These are phyloP conservation scores for Rutidosis leptorrhynchoides DNA, from an alignment of 129 eudicot species.

Conservation along the genomic window DNA sequence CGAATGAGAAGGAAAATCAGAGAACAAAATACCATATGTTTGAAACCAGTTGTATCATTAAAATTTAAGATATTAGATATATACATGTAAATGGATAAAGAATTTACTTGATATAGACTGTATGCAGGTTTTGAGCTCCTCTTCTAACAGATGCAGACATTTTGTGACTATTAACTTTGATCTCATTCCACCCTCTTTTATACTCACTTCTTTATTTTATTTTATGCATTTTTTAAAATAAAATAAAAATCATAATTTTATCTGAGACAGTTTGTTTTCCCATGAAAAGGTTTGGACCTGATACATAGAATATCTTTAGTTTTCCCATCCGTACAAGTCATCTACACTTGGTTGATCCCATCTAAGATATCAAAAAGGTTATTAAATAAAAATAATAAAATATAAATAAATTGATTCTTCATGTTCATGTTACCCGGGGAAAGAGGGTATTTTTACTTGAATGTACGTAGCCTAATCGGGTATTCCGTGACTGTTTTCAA, in stretches of 20 bases:
- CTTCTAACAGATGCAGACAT: constrained; percentile 69
- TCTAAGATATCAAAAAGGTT: not conserved
- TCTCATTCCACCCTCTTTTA: constrained; percentile 28
- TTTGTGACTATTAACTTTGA: constrained; percentile 7
- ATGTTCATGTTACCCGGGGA: too few relatives aligned
- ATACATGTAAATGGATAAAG: not conserved
- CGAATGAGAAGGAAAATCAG: too few relatives aligned
- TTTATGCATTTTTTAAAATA: not conserved
- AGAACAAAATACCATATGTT: too few relatives aligned
- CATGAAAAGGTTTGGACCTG: constrained; percentile 36
- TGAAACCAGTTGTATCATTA: too few relatives aligned
- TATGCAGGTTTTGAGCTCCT: constrained; percentile 77
- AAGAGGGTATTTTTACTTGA: too few relatives aligned
- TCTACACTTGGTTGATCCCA: constrained; percentile 11
- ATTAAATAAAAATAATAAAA: too few relatives aligned
- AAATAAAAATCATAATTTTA: too few relatives aligned
- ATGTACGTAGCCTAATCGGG: too few relatives aligned
- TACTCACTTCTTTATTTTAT: constrained; percentile 17
- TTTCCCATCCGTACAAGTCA: constrained; percentile 23
- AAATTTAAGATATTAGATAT: too few relatives aligned
- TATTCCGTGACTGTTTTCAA: too few relatives aligned
- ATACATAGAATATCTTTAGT: constrained; percentile 22
- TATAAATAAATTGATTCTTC: too few relatives aligned
- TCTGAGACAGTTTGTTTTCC: constrained; percentile 40
- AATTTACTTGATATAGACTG: constrained; percentile 60